Base-by-base conservation (phyloP, 192 early-diverging fungal genomes). In the Chytriomyces hyalinus region DNA sequence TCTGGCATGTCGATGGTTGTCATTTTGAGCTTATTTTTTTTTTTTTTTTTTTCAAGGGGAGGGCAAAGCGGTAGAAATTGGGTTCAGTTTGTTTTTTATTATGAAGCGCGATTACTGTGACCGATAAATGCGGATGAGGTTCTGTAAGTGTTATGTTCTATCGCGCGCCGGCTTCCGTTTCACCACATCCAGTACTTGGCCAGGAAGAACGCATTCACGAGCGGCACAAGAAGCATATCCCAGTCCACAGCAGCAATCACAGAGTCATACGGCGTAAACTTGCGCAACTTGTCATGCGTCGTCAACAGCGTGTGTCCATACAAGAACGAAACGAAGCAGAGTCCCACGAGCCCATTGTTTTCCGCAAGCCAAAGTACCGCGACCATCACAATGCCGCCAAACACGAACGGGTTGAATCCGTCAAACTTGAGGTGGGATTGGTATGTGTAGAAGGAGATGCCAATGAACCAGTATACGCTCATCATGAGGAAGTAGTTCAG, bases 341-440 rank as follows among this genome's bases (percentile, higher is more conserved):
- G 45, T 11, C 43, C 24, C 71, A 63, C 4, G 17, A 26, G 3
- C 7, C 59, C 82, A 17, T 82, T 77, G 67, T 84, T 71, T 36
- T 82, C 82, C 6, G 84, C 36, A 11, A 84, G 20, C 20, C 76
- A 36, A 20, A 64, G 15, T 20, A 77, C 57, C 45, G 49, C 61
- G 20, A 43, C 2, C 7, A 60, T 47, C n/a, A 73, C 61, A 6
- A 17, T 43, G n/a, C 22, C 61, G 26, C 71, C 71, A 73, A 73
- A 73, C 71, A 73, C 11, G 71, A 26, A n/a, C 10, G 71, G 71
- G 6, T 11, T 26, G 60, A 24, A 47, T 17, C 71, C 71, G 11
- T 17, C 53, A 17, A 26, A 73, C 48, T 73, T 73, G 36, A 45
- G 46, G 20, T 73, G 43, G 44, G n/a, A n/a, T 45, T 73, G 71